Evolutionary conservation across 805 yeast genomes (phyloP).

Genomic region (Candida peoriensis): DNA sequence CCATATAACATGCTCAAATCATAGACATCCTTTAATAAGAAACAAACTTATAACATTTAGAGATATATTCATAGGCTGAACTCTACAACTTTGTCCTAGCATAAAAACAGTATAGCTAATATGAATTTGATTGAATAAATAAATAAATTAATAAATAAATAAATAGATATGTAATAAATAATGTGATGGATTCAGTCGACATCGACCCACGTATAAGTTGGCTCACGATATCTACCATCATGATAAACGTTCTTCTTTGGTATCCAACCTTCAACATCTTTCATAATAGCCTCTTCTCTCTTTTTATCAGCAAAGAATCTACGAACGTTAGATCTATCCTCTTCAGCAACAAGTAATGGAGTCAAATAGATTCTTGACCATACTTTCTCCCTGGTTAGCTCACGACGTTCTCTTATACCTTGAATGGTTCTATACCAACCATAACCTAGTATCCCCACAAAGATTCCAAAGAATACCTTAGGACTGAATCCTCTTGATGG

Average conservation of each 20-base stretch:
- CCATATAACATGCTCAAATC: too few species aligned
- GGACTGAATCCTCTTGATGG: conserved; percentile 87
- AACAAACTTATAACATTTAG: too few species aligned
- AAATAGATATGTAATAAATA: not conserved
- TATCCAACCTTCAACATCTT: conserved; percentile 58
- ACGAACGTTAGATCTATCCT: conserved; percentile 73
- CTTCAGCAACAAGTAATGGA: conserved; percentile 77
- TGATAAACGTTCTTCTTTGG: conserved; percentile 43
- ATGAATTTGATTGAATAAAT: too few species aligned
- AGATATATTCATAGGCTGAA: too few species aligned
- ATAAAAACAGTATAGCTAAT: conserved; percentile 5
- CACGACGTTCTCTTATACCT: conserved; percentile 73
- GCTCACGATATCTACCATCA: conserved; percentile 34
- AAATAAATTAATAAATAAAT: conserved; percentile 8
- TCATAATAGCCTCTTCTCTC: conserved; percentile 66
- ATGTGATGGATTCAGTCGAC: not conserved
- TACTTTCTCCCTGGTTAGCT: conserved; percentile 65
- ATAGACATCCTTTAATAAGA: too few species aligned
- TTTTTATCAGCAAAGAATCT: conserved; percentile 59
- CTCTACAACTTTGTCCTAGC: too few species aligned
- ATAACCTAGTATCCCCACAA: conserved; percentile 59
- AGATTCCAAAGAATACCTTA: conserved; percentile 58
- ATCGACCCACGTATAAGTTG: conserved; percentile 28
- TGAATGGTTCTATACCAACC: conserved; percentile 65
- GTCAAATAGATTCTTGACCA: conserved; percentile 73